Percentiles rank a stretch among this genome's conserved stretches.
Conservation (phyloP, 345 rosid species). For the Euphorbia peplus region DNA sequence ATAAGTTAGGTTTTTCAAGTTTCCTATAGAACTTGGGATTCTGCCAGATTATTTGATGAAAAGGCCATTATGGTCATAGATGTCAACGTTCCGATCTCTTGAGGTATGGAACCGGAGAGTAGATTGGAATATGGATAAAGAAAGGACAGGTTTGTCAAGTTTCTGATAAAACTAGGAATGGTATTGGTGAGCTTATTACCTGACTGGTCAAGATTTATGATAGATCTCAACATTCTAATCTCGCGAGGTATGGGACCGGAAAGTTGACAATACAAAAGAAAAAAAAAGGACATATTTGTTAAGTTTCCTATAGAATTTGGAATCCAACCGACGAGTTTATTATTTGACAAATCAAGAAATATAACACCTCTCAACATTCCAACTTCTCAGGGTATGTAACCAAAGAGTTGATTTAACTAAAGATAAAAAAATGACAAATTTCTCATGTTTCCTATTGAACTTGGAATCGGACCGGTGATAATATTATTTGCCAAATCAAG, state of each 20-base stretch:
- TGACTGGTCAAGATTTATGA: background rate
- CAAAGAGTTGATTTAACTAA: background rate
- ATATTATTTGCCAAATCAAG: background rate
- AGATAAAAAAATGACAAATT: background rate
- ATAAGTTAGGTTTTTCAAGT: background rate
- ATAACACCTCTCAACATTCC: background rate
- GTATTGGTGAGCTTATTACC: background rate
- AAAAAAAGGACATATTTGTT: background rate
- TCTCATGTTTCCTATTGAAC: background rate
- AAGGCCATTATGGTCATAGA: too few species aligned
- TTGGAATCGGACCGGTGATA: background rate
- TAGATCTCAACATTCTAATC: background rate
- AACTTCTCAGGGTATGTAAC: background rate
- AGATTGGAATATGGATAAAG: background rate
- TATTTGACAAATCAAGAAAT: background rate
- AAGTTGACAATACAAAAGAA: background rate
- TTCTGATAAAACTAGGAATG: background rate
- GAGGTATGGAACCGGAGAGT: background rate
- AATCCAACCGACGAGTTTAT: background rate
- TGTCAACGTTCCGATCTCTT: background rate
- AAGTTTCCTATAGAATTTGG: background rate
- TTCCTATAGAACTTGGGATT: conserved; percentile 5
- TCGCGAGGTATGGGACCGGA: background rate
- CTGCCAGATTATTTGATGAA: conserved; percentile 11
- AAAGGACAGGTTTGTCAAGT: background rate